These are phyloP conservation scores for Claviceps humidiphila DNA, from an alignment of 2,329 filamentous ascomycete species.

Conservation along the genomic window DNA sequence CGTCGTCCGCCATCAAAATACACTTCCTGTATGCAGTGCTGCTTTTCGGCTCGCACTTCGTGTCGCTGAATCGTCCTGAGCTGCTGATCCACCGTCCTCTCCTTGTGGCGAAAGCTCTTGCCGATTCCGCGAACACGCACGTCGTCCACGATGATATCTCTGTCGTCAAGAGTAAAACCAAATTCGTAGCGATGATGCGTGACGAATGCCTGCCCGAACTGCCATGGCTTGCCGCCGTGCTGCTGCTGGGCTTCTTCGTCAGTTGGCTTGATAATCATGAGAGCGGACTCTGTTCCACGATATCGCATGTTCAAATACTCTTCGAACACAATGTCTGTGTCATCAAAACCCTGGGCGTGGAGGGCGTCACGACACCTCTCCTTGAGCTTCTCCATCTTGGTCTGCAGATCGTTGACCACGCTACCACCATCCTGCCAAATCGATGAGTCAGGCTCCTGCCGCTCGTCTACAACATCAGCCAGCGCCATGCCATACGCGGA, in stretches of 20 bases:
- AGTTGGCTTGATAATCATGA: slow-evolving; percentile 73
- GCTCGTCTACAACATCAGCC: slow-evolving; percentile 43
- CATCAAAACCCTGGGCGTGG: slow-evolving; percentile 64
- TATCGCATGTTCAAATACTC: slow-evolving; percentile 94
- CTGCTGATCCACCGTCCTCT: slow-evolving; percentile 75
- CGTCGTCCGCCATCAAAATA: slow-evolving; percentile 74
- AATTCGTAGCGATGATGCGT: slow-evolving; percentile 87
- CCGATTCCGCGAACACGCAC: slow-evolving; percentile 80
- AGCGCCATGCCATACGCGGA: slow-evolving; percentile 34
- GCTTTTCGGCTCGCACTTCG: slow-evolving; percentile 42
- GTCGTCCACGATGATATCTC: slow-evolving; percentile 84
- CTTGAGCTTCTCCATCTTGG: slow-evolving; percentile 68
- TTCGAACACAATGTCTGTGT: slow-evolving; percentile 66
- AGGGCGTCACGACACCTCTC: slow-evolving; percentile 57
- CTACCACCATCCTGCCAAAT: slow-evolving; percentile 47
- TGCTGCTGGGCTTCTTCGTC: slow-evolving; percentile 45
- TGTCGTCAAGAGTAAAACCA: slow-evolving; percentile 71
- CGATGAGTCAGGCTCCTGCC: slow-evolving; percentile 61
- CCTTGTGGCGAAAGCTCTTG: slow-evolving; percentile 68
- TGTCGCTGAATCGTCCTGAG: slow-evolving; percentile 54
- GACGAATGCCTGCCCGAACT: slow-evolving; percentile 73
- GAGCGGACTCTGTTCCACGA: slow-evolving; percentile 74
- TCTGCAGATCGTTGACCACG: slow-evolving; percentile 48
- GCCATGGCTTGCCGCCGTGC: slow-evolving; percentile 58
- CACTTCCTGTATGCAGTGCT: slow-evolving; percentile 53